Evolutionary conservation across 306 rosid genomes (phyloP).

Genomic region (Vigna hirtella): DNA sequence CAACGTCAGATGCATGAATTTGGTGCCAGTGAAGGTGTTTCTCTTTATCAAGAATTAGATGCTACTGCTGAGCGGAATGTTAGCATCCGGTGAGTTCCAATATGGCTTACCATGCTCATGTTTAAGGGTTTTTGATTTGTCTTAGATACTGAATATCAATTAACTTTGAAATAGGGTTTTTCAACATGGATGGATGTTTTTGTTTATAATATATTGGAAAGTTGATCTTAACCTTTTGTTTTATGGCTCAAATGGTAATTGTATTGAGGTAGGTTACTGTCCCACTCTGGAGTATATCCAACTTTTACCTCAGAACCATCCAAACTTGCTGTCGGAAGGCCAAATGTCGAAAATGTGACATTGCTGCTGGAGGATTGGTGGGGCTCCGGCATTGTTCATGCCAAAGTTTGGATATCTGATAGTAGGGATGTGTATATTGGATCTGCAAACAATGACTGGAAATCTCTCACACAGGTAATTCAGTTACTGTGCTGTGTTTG

Average conservation of each 20-base stretch:
- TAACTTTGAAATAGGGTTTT: conserved; percentile 28
- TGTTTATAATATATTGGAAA: conserved; percentile 1
- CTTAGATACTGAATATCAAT: background rate
- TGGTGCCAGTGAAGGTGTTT: conserved; percentile 77
- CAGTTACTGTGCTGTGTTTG: background rate
- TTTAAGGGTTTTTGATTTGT: background rate
- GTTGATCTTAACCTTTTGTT: conserved; percentile 13
- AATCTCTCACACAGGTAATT: conserved; percentile 88
- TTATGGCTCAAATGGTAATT: conserved; percentile 23
- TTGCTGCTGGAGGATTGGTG: conserved; percentile 74
- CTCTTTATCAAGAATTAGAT: conserved; percentile 69
- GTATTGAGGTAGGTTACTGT: conserved; percentile 64
- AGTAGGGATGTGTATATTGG: conserved; percentile 77
- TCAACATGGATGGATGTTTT: conserved; percentile 10
- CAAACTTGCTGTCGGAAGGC: conserved; percentile 80
- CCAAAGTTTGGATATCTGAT: conserved; percentile 97
- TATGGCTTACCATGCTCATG: background rate
- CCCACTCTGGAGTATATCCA: conserved; percentile 93
- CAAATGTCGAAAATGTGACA: conserved; percentile 87
- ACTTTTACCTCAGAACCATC: conserved; percentile 69
- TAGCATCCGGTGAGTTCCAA: conserved; percentile 59
- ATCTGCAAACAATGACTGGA: conserved; percentile 97
- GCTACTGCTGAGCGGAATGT: conserved; percentile 80
- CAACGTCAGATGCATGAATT: conserved; percentile 61
- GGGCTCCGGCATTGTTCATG: conserved; percentile 92